These are phyloP conservation scores for Mrakia frigida DNA, from an alignment of 768 basidiomycete species.

Conservation along the genomic window DNA sequence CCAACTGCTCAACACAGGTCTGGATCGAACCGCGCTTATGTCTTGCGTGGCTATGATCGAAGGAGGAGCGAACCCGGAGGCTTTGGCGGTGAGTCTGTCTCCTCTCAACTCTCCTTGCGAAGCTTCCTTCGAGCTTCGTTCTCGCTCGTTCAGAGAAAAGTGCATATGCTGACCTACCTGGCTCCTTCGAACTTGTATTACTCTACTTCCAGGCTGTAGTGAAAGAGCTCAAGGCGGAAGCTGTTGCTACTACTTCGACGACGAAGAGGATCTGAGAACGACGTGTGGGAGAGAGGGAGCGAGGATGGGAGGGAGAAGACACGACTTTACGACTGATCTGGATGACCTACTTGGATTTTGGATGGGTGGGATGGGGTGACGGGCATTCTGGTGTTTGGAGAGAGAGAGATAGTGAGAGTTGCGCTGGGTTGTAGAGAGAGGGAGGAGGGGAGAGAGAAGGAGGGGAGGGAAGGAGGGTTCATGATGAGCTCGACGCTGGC, in stretches of 20 bases:
- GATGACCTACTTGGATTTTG: background rate
- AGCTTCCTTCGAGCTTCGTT: background rate
- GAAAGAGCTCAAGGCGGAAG: constrained; percentile 11
- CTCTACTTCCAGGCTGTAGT: constrained; percentile 6
- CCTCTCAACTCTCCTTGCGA: background rate
- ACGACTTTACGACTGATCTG: background rate
- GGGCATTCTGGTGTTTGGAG: no score
- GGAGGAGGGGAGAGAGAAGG: no score
- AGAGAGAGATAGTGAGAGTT: no score
- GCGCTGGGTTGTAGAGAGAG: no score
- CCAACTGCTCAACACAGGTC: constrained; percentile 27
- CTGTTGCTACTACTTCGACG: background rate
- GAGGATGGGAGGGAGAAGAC: background rate
- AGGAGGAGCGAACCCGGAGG: constrained; percentile 15
- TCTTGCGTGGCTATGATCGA: constrained; percentile 27
- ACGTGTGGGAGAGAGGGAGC: background rate
- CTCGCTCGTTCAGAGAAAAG: background rate
- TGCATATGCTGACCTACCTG: background rate
- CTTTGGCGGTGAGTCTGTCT: constrained; percentile 21
- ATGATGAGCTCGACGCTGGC: no score
- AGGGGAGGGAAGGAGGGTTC: no score
- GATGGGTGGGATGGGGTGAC: no score
- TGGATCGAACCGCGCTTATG: constrained; percentile 16
- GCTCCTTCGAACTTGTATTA: background rate
- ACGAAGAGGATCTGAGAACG: background rate